Base-by-base conservation (phyloP, 257 asterid species). In the Gentiana straminea region DNA sequence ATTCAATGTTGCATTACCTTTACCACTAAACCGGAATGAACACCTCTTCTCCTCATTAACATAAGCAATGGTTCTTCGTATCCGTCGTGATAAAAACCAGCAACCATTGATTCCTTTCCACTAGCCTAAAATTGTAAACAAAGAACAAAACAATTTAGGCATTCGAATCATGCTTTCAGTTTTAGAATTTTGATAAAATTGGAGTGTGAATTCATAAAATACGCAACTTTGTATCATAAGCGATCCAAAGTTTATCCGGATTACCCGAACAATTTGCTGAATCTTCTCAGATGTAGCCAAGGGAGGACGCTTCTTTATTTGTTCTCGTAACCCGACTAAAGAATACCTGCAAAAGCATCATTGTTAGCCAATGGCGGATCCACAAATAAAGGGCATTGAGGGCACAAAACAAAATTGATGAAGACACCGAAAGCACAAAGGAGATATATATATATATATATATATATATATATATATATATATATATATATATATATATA, bases 41-140 rank as follows among this genome's bases (percentile, higher is more conserved):
- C 77, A 57, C 94, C 97, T 78, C 98, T 77, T 78, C 98, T 83
- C 68, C 98, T 81, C 98, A 91, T 87, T 65, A 91, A 90, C 98
- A 91, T 91, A 63, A 91, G 67, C 64, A 91, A 77, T 44, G 98
- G 84, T 63, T 91, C 98, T 77, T 87, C 98, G 49, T 84, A 91
- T 39, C 98, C 98, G 72, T 62, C 88, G 45, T 91, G 97, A 79
- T 91, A 91, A 68, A 91, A 91, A 62, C 98, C 96, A 61, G 98
- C 78, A 64, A 91, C 94, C 61, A 91, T 75, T 63, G 95, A 84
- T 83, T 91, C 96, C 76, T 73, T 91, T 47, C 98, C 98, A 32
- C 36, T 71, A 53, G 92, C 93, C 98, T 91, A 72, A 62, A 61
- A 55, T 63, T 24, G 38, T 41, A 38, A 54, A 64, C n/a, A 59